Base-by-base conservation (phyloP, 2,329 filamentous ascomycete genomes). In the Rhynchosporium secalis region DNA sequence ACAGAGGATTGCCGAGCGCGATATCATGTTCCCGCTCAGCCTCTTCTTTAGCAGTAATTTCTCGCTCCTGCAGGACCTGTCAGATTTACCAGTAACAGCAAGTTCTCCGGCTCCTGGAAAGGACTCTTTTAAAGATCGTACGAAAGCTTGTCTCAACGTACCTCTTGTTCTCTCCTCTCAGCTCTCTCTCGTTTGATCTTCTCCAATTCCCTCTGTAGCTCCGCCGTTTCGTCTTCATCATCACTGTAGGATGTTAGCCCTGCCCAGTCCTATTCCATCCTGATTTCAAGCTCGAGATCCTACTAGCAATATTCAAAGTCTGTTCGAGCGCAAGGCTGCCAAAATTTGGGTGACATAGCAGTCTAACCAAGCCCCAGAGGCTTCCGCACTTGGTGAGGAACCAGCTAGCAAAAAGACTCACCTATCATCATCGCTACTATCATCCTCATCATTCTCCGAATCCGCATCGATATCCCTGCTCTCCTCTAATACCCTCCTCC, bases 131-230 rank as follows among this genome's bases (percentile, higher is more conserved):
- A 38, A 15, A 36, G 20, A 20, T 20, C 20, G 20, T 20, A 15
- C 12, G 31, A 29, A 59, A 56, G 46, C 56, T 59, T 65, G 51
- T 59, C 61, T 65, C 62, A 72, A 85, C 84, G 76, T 91, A 85
- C 84, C 77, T 91, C 90, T 74, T 86, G 86, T 67, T 95, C 90
- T 62, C 89, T 87, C 74, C 91, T 89, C 74, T 90, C 73, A 2
- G 89, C 89, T 58, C 92, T 81, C 76, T 96, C 92, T 65, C 86
- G 87, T 75, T 96, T 91, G 75, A 99, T 96, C 75, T 96, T 95
- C 73, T 96, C 94, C 51, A 99, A 78, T 75, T 99, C 95, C 48
- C 94, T 85, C 83, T 96, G 91, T 67, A 99, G 79, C 74, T 96
- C 92, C 0, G 92, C 93, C 4, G 91, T 89, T 70, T 94, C 91